Evolutionary conservation across 2,329 filamentous ascomycete species (phyloP).

Genomic region (Cladobotryum protrusum): DNA sequence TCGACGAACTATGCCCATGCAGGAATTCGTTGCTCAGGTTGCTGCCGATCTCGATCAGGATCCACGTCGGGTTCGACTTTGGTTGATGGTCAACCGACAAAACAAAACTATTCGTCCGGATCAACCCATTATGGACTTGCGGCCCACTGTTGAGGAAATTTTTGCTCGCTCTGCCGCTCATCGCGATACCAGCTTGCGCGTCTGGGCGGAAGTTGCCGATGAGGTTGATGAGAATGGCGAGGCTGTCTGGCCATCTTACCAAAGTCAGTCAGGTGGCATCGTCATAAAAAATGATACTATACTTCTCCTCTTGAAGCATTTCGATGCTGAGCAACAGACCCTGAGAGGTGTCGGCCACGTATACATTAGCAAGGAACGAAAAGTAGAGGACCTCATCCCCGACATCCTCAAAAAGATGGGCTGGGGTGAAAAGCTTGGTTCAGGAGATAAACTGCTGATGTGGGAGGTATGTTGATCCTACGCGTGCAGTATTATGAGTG

Average conservation of each 20-base stretch:
- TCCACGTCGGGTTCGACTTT: slow-evolving; percentile 68
- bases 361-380: slow-evolving; percentile 82
- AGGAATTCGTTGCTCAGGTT: slow-evolving; percentile 66
- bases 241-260: slow-evolving; percentile 63
- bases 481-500: neutral
- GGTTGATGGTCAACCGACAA: slow-evolving; percentile 97
- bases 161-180: slow-evolving; percentile 47
- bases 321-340: slow-evolving; percentile 70
- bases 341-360: slow-evolving; percentile 74
- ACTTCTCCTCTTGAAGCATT: slow-evolving; percentile 87
- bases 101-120: slow-evolving; percentile 95
- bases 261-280: slow-evolving; percentile 50
- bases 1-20: slow-evolving; percentile 66
- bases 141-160: slow-evolving; percentile 70
- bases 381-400: slow-evolving; percentile 75
- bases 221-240: slow-evolving; percentile 62
- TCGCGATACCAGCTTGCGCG: slow-evolving; percentile 66
- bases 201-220: slow-evolving; percentile 80
- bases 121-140: slow-evolving; percentile 70
- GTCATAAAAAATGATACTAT: slow-evolving; percentile 58
- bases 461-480: slow-evolving; percentile 56
- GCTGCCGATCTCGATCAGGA: slow-evolving; percentile 65
- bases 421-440: slow-evolving; percentile 70
- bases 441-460: slow-evolving; percentile 57
- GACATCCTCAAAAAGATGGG: slow-evolving; percentile 76